Percentiles rank a stretch among this genome's conserved stretches.
Conservation (phyloP, 78 protist species). For the Dictyostelium firmibasis region DNA sequence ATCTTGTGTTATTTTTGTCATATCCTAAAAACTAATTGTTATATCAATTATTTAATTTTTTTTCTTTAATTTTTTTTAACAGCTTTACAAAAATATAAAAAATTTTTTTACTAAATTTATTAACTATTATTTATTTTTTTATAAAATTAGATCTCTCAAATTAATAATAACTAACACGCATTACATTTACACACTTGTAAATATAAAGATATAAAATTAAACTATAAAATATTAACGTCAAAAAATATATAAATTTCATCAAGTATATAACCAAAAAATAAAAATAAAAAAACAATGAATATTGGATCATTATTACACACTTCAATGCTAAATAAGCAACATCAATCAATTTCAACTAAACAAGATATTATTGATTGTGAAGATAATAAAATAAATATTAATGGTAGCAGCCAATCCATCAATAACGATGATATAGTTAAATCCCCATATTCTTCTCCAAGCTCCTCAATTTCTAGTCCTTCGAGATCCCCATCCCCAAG, state of each 20-base stretch:
- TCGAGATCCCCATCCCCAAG: constrained; percentile 14
- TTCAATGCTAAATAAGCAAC: background rate
- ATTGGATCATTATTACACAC: background rate
- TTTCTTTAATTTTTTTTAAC: too few species aligned
- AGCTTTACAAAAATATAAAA: background rate
- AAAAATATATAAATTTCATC: too few species aligned
- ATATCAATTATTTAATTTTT: too few species aligned
- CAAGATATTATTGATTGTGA: background rate
- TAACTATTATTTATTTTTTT: too few species aligned
- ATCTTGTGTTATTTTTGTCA: background rate
- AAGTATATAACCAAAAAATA: too few species aligned
- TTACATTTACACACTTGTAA: too few species aligned
- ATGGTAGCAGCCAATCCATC: background rate
- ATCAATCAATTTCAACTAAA: background rate
- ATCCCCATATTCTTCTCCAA: background rate
- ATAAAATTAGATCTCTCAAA: background rate
- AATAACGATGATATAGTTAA: background rate
- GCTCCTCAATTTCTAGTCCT: background rate
- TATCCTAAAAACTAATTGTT: background rate
- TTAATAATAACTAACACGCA: too few species aligned
- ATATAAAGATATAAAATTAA: background rate
- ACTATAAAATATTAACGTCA: too few species aligned
- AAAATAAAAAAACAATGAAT: background rate
- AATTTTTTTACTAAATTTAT: background rate
- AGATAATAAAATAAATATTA: background rate